A percentile compares a stretch with the other conserved stretches of the same genome.
phyloP scores from a whole-genome alignment of 345 rosid genomes.

The Bruguiera gymnorhiza region DNA sequence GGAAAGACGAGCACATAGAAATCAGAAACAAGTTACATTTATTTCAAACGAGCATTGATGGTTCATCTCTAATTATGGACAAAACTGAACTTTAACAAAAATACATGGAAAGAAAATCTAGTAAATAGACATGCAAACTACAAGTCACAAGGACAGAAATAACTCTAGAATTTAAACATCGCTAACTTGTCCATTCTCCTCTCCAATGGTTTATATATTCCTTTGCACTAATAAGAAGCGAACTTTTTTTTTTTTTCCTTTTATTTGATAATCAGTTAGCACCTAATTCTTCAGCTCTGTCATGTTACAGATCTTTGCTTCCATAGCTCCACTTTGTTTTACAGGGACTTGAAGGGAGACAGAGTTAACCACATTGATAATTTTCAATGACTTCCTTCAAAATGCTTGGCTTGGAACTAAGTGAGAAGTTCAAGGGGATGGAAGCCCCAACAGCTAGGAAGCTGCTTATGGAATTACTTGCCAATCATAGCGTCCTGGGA shows the following conservation, averaged over 20 bases:
- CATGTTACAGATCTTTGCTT: slow-evolving; percentile 31
- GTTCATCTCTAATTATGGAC: slow-evolving; percentile 28
- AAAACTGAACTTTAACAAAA: slow-evolving; percentile 15
- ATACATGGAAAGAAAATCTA: slow-evolving; percentile 11
- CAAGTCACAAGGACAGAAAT: slow-evolving; percentile 18
- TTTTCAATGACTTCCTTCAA: slow-evolving; percentile 15
- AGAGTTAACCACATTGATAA: slow-evolving; percentile 3
- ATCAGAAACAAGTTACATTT: slow-evolving; percentile 24
- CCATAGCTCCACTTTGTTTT: slow-evolving; percentile 23
- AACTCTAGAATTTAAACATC: slow-evolving; percentile 15
- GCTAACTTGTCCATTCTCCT: neutral
- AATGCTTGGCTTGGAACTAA: neutral
- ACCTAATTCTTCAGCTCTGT: slow-evolving; percentile 30
- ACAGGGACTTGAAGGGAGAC: slow-evolving; percentile 12
- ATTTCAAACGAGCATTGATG: slow-evolving; percentile 26
- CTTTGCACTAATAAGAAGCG: neutral
- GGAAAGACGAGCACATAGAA: slow-evolving; percentile 9
- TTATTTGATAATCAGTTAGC: slow-evolving; percentile 24
- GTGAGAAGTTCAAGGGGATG: slow-evolving; percentile 12
- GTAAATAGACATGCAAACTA: slow-evolving; percentile 24
- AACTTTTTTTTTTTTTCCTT: neutral
- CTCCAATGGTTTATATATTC: neutral
- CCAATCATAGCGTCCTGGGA: slow-evolving; percentile 83
- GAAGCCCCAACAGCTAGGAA: neutral
- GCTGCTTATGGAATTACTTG: slow-evolving; percentile 44